phyloP scores from a whole-genome alignment of 345 rosid species.

The Brassica carinata region DNA sequence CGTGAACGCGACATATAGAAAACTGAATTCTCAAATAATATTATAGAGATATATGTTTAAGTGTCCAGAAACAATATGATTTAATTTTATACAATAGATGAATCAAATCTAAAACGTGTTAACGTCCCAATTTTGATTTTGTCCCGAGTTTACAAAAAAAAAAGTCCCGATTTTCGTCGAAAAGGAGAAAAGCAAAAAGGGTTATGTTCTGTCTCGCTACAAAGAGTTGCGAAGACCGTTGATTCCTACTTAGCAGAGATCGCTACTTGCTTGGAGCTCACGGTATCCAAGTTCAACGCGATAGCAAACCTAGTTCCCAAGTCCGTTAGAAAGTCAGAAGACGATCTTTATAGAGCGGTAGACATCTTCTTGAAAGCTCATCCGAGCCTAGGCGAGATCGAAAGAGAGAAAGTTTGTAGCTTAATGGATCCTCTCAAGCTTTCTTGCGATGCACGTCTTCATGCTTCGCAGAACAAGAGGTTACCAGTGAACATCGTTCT shows the following conservation, averaged over 20 bases:
- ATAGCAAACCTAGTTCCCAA: slow-evolving; percentile 76
- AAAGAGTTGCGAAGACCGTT: slow-evolving; percentile 71
- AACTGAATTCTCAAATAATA: no score
- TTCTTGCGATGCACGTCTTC: slow-evolving; percentile 89
- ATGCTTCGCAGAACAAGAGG: slow-evolving; percentile 94
- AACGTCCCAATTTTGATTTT: no score
- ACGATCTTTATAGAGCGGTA: slow-evolving; percentile 84
- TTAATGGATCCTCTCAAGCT: slow-evolving; percentile 89
- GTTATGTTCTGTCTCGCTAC: slow-evolving; percentile 49
- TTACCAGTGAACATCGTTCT: slow-evolving; percentile 84
- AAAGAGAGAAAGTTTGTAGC: slow-evolving; percentile 84
- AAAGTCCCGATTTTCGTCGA: slow-evolving; percentile 59
- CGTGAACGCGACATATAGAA: no score
- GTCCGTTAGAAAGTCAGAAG: slow-evolving; percentile 71
- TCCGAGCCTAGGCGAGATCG: slow-evolving; percentile 85
- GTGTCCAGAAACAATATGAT: no score
- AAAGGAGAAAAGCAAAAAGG: slow-evolving; percentile 73
- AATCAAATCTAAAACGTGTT: no score
- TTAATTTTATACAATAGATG: no score
- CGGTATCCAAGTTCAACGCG: slow-evolving; percentile 81
- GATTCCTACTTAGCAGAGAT: slow-evolving; percentile 82
- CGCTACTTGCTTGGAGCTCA: slow-evolving; percentile 56
- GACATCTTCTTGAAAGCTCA: slow-evolving; percentile 93
- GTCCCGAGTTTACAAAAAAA: no score
- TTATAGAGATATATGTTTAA: no score